A percentile compares a stretch with the other conserved stretches of the same genome.
phyloP scores from a whole-genome alignment of 805 yeast genomes.

The Metschnikowia dekortorum region DNA sequence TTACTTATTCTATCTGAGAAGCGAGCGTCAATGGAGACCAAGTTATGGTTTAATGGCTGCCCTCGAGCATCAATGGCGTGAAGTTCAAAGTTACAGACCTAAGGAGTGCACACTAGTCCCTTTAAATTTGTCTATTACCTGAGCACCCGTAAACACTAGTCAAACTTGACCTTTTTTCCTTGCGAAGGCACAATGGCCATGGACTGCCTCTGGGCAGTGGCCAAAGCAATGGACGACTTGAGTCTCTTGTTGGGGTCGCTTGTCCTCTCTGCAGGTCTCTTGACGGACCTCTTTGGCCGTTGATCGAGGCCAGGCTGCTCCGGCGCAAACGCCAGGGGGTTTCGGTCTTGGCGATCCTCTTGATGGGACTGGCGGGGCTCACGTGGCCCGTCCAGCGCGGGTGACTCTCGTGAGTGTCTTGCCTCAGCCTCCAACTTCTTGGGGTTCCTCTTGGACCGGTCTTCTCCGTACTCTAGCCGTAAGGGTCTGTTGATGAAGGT shows the following conservation, averaged over 20 bases:
- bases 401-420: background rate
- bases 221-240: slow-evolving; percentile 80
- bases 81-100: too few relatives aligned
- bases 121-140: background rate
- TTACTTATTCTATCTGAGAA: too few relatives aligned
- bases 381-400: background rate
- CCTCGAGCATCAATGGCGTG: too few relatives aligned
- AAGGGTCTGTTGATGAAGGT: slow-evolving; percentile 68
- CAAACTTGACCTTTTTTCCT: slow-evolving; percentile 83
- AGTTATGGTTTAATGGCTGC: too few relatives aligned
- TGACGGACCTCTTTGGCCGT: slow-evolving; percentile 9
- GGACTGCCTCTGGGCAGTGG: slow-evolving; percentile 82
- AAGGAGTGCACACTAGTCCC: background rate
- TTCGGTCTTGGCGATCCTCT: too few relatives aligned
- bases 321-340: background rate
- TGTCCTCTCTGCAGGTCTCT: slow-evolving; percentile 11
- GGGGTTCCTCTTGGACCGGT: slow-evolving; percentile 75
- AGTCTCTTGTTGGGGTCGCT: slow-evolving; percentile 42
- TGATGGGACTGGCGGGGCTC: background rate
- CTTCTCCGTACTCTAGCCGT: slow-evolving; percentile 92
- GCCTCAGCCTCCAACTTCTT: slow-evolving; percentile 16
- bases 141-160: slow-evolving; percentile 24
- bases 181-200: slow-evolving; percentile 83
- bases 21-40: too few relatives aligned
- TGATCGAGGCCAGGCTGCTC: background rate